Evolutionary conservation across 139 green algal species (phyloP).

Genomic region (Dunaliella primolecta): DNA sequence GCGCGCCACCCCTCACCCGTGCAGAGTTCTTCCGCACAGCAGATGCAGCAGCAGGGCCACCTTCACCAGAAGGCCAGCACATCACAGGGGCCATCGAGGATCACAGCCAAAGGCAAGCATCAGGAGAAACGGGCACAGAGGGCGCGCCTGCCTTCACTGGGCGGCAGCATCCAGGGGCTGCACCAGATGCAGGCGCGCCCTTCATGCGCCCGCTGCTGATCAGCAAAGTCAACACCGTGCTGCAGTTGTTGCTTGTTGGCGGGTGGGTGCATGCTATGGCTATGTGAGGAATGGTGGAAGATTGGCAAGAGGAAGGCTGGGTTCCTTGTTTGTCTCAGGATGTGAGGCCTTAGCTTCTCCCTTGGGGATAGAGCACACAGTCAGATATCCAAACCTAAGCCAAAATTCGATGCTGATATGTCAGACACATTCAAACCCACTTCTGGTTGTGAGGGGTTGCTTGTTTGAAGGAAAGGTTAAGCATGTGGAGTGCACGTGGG

Average conservation of each 20-base stretch:
- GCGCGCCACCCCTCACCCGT: slow-evolving; percentile 21
- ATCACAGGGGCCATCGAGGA: background rate
- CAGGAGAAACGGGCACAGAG: background rate
- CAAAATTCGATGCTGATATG: too few species aligned
- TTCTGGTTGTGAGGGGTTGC: background rate
- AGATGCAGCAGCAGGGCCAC: slow-evolving; percentile 18
- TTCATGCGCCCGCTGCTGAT: slow-evolving; percentile 65
- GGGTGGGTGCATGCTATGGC: slow-evolving; percentile 45
- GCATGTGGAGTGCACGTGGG: too few species aligned
- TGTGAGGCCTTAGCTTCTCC: background rate
- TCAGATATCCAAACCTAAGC: too few species aligned
- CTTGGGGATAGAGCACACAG: background rate
- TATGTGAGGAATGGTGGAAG: too few species aligned
- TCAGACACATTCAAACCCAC: too few species aligned
- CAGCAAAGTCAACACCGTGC: slow-evolving; percentile 85
- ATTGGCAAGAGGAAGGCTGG: too few species aligned
- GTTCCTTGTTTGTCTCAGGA: background rate
- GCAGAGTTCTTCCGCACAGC: slow-evolving; percentile 60
- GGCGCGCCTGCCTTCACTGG: background rate
- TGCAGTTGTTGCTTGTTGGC: slow-evolving; percentile 72
- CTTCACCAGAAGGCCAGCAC: too few species aligned
- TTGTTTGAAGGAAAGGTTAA: too few species aligned
- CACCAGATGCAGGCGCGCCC: background rate
- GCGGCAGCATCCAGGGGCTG: background rate
- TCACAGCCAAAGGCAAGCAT: background rate